Evolutionary conservation across 306 rosid species (phyloP).

Genomic region (Cercis canadensis): DNA sequence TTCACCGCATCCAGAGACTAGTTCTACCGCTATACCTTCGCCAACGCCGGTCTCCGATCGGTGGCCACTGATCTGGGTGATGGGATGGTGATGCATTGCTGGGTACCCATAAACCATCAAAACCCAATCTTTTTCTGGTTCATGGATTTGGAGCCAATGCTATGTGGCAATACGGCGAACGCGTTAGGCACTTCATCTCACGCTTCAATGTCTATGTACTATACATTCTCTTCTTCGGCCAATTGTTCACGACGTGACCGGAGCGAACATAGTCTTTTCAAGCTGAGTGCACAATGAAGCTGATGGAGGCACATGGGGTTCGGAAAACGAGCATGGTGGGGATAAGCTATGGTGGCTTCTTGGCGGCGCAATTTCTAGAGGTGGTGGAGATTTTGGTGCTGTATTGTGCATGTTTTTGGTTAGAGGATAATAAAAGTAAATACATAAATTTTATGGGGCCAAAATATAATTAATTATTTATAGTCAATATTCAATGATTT

Average conservation of each 20-base stretch:
- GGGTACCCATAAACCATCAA: conserved; percentile 49
- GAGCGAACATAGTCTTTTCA: conserved; percentile 69
- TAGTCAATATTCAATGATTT: too few species aligned
- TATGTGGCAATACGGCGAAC: conserved; percentile 81
- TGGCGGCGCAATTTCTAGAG: conserved; percentile 69
- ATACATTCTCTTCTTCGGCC: conserved; percentile 78
- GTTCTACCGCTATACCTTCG: conserved; percentile 57
- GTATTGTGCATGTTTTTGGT: conserved; percentile 66
- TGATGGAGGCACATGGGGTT: conserved; percentile 62
- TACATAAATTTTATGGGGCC: too few species aligned
- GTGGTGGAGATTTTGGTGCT: conserved; percentile 60
- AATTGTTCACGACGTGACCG: conserved; percentile 51
- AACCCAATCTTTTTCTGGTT: conserved; percentile 60
- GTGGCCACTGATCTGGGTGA: conserved; percentile 54
- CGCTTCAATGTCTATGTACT: conserved; percentile 74
- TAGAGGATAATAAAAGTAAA: too few species aligned
- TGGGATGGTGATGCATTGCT: conserved; percentile 73
- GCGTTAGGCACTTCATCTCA: conserved; percentile 44
- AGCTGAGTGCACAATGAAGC: conserved; percentile 51
- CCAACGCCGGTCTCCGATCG: conserved; percentile 65
- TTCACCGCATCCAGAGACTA: conserved; percentile 67
- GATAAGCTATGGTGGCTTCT: conserved; percentile 80
- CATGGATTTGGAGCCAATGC: conserved; percentile 91
- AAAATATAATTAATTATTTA: too few species aligned
- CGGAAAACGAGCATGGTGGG: conserved; percentile 60